These are phyloP conservation scores for Auricularia cornea DNA, from an alignment of 768 basidiomycete genomes.

Conservation along the genomic window DNA sequence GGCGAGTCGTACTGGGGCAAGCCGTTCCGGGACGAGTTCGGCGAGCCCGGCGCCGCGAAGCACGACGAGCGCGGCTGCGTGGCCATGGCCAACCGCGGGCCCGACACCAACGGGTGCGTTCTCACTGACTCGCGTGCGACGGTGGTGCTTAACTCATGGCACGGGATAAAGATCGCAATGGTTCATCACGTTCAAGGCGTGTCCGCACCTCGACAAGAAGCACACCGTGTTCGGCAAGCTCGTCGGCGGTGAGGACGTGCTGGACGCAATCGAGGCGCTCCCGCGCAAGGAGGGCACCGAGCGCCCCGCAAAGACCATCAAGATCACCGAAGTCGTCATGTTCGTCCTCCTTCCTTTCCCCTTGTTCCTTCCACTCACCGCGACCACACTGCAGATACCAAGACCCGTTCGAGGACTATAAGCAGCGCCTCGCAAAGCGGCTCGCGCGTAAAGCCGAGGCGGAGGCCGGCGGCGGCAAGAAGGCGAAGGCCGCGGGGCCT, in stretches of 20 bases:
- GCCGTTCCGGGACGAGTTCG: conserved; percentile 91
- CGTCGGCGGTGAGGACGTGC: conserved; percentile 89
- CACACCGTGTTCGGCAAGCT: conserved; percentile 97
- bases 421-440: conserved; percentile 70
- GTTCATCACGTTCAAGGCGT: conserved; percentile 79
- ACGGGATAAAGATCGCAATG: conserved; percentile 66
- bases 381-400: conserved; percentile 49
- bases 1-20: conserved; percentile 93
- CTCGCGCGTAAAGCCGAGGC: conserved; percentile 50
- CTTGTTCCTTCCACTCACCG: background rate
- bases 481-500: conserved; percentile 36
- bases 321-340: conserved; percentile 83
- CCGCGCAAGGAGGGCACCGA: conserved; percentile 80
- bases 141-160: background rate
- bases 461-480: conserved; percentile 23
- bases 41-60: conserved; percentile 78
- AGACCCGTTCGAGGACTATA: conserved; percentile 94
- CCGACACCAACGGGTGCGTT: conserved; percentile 69
- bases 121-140: background rate
- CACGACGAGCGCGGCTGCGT: conserved; percentile 78
- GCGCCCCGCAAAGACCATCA: conserved; percentile 75
- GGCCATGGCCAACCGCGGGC: conserved; percentile 94
- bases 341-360: conserved; percentile 28
- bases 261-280: conserved; percentile 74
- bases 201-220: conserved; percentile 83